Base-by-base conservation (phyloP, 2,329 filamentous ascomycete species). In the Thyridium curvatum region DNA sequence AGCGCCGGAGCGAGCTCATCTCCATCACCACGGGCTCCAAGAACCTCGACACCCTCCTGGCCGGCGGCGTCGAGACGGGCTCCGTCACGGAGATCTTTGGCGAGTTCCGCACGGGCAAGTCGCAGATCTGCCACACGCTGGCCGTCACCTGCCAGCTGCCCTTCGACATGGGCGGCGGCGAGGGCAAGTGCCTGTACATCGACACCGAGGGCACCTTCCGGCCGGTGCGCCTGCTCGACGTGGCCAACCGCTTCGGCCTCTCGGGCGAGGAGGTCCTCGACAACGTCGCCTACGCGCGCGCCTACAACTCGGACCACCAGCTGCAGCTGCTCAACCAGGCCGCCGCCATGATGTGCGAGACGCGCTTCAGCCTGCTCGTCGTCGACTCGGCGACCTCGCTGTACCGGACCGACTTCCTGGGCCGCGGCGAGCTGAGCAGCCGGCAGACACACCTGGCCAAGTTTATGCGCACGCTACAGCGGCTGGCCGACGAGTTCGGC, bases 341-440 rank as follows among this genome's bases (percentile, higher is more conserved):
- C 4, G 85, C 93, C 3, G 82, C 89, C 45, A 98, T 98, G 93
- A 98, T 98, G 94, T 96, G 90, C 41, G 94, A 98, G 68, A 98
- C 93, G 1, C 82, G 93, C 4, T 98, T 98, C 62, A 97, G 93
- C 3, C 75, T 98, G 8, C 79, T 98, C 36, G 82, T 98, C 35
- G 93, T 98, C 41, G 93, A 98, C 64, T 95, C 89, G 41, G 94
- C 94, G 12, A 98, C 93, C 0, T 84, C 91, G 3, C 75, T 98
- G 3, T 98, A 98, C 63, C 82, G 93, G 49, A 98, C 93, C 1
- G 93, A 98, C 56, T 98, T 97, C 63, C 79, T 89, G 46, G 93
- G 93, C n/a, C 84, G 93, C 61, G 94, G 93, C 42, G 93, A 98
- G 63, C 75, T 98, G 26, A 95, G 89, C n/a, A 90, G 86, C 36